phyloP scores from a whole-genome alignment of 2,329 filamentous ascomycete genomes.

The Didymella glomerata region DNA sequence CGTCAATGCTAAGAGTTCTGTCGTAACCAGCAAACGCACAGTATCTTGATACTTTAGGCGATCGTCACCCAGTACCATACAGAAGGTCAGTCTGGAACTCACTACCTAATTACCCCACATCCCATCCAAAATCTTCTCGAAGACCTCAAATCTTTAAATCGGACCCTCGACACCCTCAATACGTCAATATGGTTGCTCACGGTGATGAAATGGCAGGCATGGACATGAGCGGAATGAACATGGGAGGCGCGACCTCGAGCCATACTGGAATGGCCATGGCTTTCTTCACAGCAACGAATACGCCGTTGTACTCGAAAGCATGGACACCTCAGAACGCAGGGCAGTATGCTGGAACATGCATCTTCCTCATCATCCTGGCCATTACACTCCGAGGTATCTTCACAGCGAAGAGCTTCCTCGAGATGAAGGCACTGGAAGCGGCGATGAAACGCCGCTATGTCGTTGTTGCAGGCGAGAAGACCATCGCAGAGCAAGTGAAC shows the following conservation, averaged over 20 bases:
- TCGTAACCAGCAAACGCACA: slow-evolving; percentile 29
- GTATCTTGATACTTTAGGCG: slow-evolving; percentile 31
- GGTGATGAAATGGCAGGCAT: slow-evolving; percentile 33
- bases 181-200: slow-evolving; percentile 41
- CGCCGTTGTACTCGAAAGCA: slow-evolving; percentile 69
- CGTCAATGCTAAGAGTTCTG: slow-evolving; percentile 38
- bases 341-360: slow-evolving; percentile 86
- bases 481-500: slow-evolving; percentile 66
- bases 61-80: slow-evolving; percentile 21
- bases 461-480: slow-evolving; percentile 70
- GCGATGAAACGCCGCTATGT: slow-evolving; percentile 81
- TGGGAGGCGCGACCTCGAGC: slow-evolving; percentile 27
- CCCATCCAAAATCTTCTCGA: background rate
- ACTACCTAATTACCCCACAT: slow-evolving; percentile 20
- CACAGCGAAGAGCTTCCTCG: slow-evolving; percentile 69
- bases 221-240: slow-evolving; percentile 33
- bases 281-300: slow-evolving; percentile 71
- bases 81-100: slow-evolving; percentile 45
- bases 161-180: background rate
- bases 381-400: slow-evolving; percentile 74
- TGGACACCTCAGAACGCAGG: slow-evolving; percentile 79
- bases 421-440: slow-evolving; percentile 73
- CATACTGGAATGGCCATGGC: slow-evolving; percentile 61
- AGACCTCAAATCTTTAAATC: background rate
- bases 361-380: slow-evolving; percentile 84